Base-by-base conservation (phyloP, 2,329 filamentous ascomycete genomes). In the Arachnomyces sp. region DNA sequence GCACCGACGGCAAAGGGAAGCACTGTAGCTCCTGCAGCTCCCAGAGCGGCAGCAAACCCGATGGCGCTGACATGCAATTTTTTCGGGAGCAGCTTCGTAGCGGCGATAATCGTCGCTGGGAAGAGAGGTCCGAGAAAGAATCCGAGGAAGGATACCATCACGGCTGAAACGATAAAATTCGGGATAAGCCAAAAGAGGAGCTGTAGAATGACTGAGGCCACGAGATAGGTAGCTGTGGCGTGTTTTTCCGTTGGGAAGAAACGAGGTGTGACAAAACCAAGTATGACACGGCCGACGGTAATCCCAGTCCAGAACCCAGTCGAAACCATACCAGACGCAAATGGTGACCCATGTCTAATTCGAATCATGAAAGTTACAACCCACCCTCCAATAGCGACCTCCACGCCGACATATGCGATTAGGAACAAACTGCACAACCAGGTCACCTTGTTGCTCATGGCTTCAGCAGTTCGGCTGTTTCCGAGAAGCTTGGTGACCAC, bases 221-320 rank as follows among this genome's bases (percentile, higher is more conserved):
- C 52, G 6, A 90, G 71, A 58, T 92, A 93, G n/a, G 62, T 56
- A 4, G 71, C 60, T 38, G 83, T 74, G 30, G 79, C 74, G 12
- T 75, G 55, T 56, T 82, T 86, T 64, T 90, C 86, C 0, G 86
- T 86, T 14, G 84, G 66, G 4, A 73, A 68, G 3, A 65, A 41
- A 7, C 56, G 49, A 2, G 81, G 80, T 1, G 86, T 93, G 3
- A 89, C 68, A 50, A 93, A 92, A 0, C 85, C 85, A 12, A 93
- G 62, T 0, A 80, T 58, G 2, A 92, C 66, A 1, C 87, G 71
- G 0, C 87, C 86, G 0, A 86, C 60, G 0, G 86, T 89, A 47
- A 93, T 72, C 0, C 86, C 87, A 32, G 86, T 73, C 87, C 87
- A 94, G 64, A 90, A 93, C 0, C 85, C 81, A 0, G 85, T 90